These are phyloP conservation scores for Daedaleopsis nitida DNA, from an alignment of 768 basidiomycete species.

Conservation along the genomic window DNA sequence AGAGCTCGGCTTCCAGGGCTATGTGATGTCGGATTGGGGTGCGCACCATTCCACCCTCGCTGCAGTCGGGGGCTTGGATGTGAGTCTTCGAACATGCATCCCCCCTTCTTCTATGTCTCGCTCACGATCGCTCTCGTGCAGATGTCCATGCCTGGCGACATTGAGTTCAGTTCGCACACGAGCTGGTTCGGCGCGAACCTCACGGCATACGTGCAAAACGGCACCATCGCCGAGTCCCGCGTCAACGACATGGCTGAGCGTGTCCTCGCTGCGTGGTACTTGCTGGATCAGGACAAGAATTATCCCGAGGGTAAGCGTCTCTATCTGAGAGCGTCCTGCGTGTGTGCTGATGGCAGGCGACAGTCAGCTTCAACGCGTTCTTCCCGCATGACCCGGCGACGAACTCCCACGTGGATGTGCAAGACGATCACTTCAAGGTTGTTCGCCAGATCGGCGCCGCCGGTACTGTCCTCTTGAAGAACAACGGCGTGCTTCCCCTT, in stretches of 20 bases:
- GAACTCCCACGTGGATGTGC: conserved; percentile 68
- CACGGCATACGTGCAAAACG: conserved; percentile 67
- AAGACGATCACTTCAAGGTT: conserved; percentile 64
- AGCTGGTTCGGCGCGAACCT: conserved; percentile 73
- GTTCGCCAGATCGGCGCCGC: conserved; percentile 76
- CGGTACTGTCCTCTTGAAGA: conserved; percentile 78
- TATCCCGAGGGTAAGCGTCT: conserved; percentile 51
- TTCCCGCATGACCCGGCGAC: conserved; percentile 47
- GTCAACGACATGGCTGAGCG: conserved; percentile 84
- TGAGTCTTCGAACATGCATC: conserved; percentile 37
- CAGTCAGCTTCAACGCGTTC: conserved; percentile 74
- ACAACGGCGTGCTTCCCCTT: conserved; percentile 61
- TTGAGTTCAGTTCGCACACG: conserved; percentile 48
- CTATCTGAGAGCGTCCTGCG: neutral
- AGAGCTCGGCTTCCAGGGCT: conserved; percentile 79
- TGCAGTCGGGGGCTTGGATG: conserved; percentile 64
- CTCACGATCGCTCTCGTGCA: conserved; percentile 24
- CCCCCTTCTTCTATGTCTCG: neutral
- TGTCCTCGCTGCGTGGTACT: conserved; percentile 72
- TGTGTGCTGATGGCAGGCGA: neutral
- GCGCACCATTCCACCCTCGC: conserved; percentile 65
- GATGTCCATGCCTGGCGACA: conserved; percentile 76
- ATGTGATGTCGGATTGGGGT: conserved; percentile 75
- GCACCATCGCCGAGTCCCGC: conserved; percentile 64
- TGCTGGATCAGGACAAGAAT: conserved; percentile 61